Base-by-base conservation (phyloP, 1,284 basidiomycete species). In the Hymenochaete sp. region DNA sequence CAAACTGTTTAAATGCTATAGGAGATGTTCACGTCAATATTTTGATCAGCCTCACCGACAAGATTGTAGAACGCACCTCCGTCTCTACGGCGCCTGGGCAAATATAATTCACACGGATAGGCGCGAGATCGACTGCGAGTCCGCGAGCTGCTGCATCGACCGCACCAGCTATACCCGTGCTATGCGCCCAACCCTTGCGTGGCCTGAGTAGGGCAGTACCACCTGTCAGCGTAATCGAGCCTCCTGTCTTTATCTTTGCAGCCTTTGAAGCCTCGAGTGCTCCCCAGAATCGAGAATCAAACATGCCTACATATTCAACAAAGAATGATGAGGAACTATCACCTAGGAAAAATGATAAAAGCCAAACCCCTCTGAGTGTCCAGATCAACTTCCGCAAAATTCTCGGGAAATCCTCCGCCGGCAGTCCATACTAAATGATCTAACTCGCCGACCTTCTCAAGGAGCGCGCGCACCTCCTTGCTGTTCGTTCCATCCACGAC, bases 371-470 rank as follows among this genome's bases (percentile, higher is more conserved):
- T 51, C 9, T 32, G 19, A 7, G 14, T 21, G 16, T 53, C 47
- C 9, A 53, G 21, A 21, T 53, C 49, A 13, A 50, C 28, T 24
- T 50, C 27, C 19, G 42, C 43, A 27, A 53, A 53, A 9, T 38
- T 40, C 18, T 47, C 28, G 2, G 25, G 26, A 2, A 51, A 26
- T 2, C 1, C 11, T 14, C 54, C 53, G 11, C 54, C 54, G 25
- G 48, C 46, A 10, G 51, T 53, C 51, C 51, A 56, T 13, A 56
- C 50, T 16, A 56, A 37, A 36, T 56, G 54, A 22, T 56, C 54
- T 5, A 56, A 36, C 36, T 53, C 47, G 7, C 53, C 53, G 10
- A 56, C 33, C 11, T 32, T 18, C 5, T 28, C 31, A n/a, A 51
- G 32, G 21, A 56, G 46, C 28, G 24, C 38, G 36, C 52, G 47